Evolutionary conservation across 306 rosid genomes (phyloP).

Genomic region (Crotalaria pallida): DNA sequence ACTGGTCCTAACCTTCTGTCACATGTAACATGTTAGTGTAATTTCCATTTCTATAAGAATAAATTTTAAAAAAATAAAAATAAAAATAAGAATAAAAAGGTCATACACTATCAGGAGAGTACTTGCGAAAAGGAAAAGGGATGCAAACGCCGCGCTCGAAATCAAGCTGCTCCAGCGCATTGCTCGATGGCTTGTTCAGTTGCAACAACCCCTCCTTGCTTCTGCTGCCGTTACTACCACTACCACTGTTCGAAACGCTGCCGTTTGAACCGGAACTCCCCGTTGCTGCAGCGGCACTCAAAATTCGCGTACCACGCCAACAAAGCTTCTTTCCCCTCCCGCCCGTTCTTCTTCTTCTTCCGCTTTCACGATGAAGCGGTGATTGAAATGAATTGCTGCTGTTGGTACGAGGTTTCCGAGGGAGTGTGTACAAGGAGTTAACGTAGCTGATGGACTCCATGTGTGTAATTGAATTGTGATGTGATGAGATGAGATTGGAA

Average conservation of each 20-base stretch:
- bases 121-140: slow-evolving; percentile 96
- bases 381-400: not conserved
- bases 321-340: slow-evolving; percentile 9
- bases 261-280: slow-evolving; percentile 21
- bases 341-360: too few relatives aligned
- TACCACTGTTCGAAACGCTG: slow-evolving; percentile 10
- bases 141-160: slow-evolving; percentile 95
- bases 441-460: slow-evolving; percentile 46
- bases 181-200: slow-evolving; percentile 32
- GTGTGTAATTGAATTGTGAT: not conserved
- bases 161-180: slow-evolving; percentile 91
- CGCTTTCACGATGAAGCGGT: not conserved
- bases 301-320: slow-evolving; percentile 14
- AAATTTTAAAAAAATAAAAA: not conserved
- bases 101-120: slow-evolving; percentile 84
- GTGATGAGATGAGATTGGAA: not conserved
- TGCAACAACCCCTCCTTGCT: slow-evolving; percentile 20
- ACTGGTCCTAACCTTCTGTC: too few relatives aligned
- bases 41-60: not conserved
- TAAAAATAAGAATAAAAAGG: slow-evolving; percentile 1
- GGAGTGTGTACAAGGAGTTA: slow-evolving; percentile 23
- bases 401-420: slow-evolving; percentile 14
- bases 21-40: too few relatives aligned
- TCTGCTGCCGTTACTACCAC: not conserved
- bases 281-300: slow-evolving; percentile 41